These are phyloP conservation scores for Mucor mucedo DNA, from an alignment of 371 early-diverging fungal genomes.

Conservation along the genomic window DNA sequence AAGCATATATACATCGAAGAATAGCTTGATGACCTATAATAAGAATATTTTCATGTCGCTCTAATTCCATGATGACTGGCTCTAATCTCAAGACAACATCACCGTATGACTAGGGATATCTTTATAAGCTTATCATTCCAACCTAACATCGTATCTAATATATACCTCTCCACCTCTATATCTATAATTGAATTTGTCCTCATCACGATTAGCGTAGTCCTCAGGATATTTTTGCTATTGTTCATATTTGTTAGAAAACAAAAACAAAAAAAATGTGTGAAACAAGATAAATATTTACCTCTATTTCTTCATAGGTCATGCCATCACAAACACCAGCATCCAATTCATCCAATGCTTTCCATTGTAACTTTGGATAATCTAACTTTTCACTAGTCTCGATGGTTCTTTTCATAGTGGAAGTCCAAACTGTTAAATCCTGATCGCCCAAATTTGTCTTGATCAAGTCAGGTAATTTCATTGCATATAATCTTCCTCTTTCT, in stretches of 20 bases:
- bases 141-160: too few species aligned
- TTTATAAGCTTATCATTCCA: too few species aligned
- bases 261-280: constrained; percentile 15
- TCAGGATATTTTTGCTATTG: constrained; percentile 74
- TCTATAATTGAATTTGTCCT: constrained; percentile 93
- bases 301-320: constrained; percentile 97
- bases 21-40: constrained; percentile 97
- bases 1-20: constrained; percentile 91
- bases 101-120: constrained; percentile 65
- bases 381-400: constrained; percentile 86
- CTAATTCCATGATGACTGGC: constrained; percentile 95
- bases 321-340: constrained; percentile 98
- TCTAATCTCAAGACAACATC: constrained; percentile 71
- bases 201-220: constrained; percentile 90
- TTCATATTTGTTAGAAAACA: not conserved
- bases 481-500: constrained; percentile 87
- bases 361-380: constrained; percentile 83
- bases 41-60: constrained; percentile 94
- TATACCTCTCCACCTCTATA: constrained; percentile 89
- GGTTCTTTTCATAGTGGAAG: constrained; percentile 91
- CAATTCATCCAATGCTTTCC: constrained; percentile 97
- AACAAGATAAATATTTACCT: constrained; percentile 44
- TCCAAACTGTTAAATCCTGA: constrained; percentile 90
- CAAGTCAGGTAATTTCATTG: constrained; percentile 80
- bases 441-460: constrained; percentile 75